Base-by-base conservation (phyloP, 2,329 filamentous ascomycete genomes). In the Aspergillus ochraceoroseus region DNA sequence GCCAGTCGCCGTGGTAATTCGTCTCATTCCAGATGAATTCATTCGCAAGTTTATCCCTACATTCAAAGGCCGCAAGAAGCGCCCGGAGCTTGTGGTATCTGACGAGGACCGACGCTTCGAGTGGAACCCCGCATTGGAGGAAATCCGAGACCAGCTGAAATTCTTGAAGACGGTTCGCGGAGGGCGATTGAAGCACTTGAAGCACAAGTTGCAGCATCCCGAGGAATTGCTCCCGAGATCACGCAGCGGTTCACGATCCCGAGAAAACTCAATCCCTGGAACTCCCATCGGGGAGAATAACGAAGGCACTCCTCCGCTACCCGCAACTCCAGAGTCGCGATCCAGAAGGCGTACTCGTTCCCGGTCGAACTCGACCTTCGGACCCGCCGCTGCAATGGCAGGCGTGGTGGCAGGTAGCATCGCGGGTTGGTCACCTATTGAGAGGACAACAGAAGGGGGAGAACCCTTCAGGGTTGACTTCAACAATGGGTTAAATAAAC, bases 361-460 rank as follows among this genome's bases (percentile, higher is more conserved):
- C 22, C 71, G 77, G 19, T 80, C 77, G 9, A 82, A 78, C 58
- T 73, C 71, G 2, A 61, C 68, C 1, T 73, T 82, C 49, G 77
- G 75, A 4, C 74, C 79, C 6, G 78, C 77, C 9, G 71, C 76
- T 31, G 79, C 79, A 25, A 81, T 82, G 77, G 79, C 78, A 15
- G 79, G 79, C 51, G 71, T 82, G 32, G 72, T 82, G 25, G 79
- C 79, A n/a, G 79, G 79, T 38, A 80, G 76, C 56, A 73, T 83
- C 49, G 77, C 72, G 28, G 79, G 77, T 28, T 82, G 76, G 77
- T 81, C 77, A 23, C 79, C 69, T 0, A 76, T 81, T 38, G 77
- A 79, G 46, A 65, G 73, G 38, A 46, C 56, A 11, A 49, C 49
- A 5, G 59, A 57, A 6, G 64, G 65, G 17, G 53, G 53, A n/a